Base-by-base conservation (phyloP, 83 land plant species). In the Diphasiastrum complanatum region DNA sequence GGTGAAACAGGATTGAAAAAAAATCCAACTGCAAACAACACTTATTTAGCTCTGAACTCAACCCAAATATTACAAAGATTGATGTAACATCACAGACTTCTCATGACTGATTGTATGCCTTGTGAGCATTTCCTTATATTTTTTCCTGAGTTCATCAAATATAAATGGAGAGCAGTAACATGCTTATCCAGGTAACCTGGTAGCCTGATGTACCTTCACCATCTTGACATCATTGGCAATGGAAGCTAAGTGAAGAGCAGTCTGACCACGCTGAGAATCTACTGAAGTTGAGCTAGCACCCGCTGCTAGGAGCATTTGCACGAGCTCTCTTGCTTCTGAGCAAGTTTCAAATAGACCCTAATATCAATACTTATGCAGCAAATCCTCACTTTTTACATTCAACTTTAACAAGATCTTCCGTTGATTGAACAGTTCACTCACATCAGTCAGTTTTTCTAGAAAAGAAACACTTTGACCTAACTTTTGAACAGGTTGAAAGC, bases 271-370 rank as follows among this genome's bases (percentile, higher is more conserved):
- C 40, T 73, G 79, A 5, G 64, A 25, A 49, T 91, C 97, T 72
- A 81, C 79, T 29, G 89, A 83, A 60, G 68, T 63, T 55, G 81
- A 83, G 65, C 86, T 73, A 22, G 97, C 97, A 26, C 97, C 97
- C 47, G 92, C 89, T 52, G 79, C 63, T 41, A 90, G 81, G 66
- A 90, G 75, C 25, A 86, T 51, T 43, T 40, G 68, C 32, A 91
- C 97, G 56, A 91, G 51, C 68, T 86, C 81, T 76, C 97, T 78
- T 4, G 95, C 88, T 68, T 91, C 97, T 91, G 75, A 5, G 23
- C 33, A 53, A 5, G 24, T 19, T 12, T 40, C 14, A 8, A 8
- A 40, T 14, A 40, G 14, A 8, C 14, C 14, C 14, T 8, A 14
- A 8, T 8, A 8, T 8, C 8, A 8, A 14, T 8, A 40, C 14